Evolutionary conservation across 495 filamentous ascomycete species (phyloP), one percentile per base, ranked within the genome.

Genomic region (Neurospora terricola): DNA sequence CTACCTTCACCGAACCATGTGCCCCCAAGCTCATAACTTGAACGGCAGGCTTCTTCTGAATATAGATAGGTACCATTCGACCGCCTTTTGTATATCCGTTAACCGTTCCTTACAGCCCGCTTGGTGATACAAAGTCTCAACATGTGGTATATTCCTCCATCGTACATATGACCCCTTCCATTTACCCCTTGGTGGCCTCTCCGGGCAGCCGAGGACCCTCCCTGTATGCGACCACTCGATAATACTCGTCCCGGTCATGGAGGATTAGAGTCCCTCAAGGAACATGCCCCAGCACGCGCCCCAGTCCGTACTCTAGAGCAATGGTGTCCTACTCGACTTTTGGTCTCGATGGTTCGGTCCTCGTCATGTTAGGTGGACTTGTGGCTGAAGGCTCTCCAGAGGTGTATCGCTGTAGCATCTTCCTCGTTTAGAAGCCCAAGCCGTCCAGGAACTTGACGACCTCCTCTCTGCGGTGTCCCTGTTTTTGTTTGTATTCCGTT

Each of bases 381-480:
- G 21, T 54, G 45, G 21, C 45, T 12, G 21, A 2, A 54, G 0
- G 45, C 21, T 70, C 18, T 30, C 21, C 38, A 70, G 62, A 54
- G 72, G 62, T 68, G 7, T 34, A 70, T 73, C 45, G 18, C 8
- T 23, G 21, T 12, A 23, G 9, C n/a, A 54, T 54, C 1, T 54
- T 54, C 5, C 10, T 54, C 9, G 45, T 27, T 43, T 38, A 74
- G 18, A 75, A 69, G n/a, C 73, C 73, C 38, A 40, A 36, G 37
- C 38, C 34, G 6, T 69, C 11, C 3, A 77, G 70, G 71, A 73
- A 77, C 37, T 69, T 72, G 5, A 27, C 18, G 7, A 77, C 40
- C 12, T 72, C 43, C 1, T 21, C 5, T 62, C 69, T 77, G 10
- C 43, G 74, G 62, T 74, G 73, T 34, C 76, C 76, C 76, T 77